Percentiles rank a stretch among this genome's conserved stretches.
Evolutionary conservation across 1,284 basidiomycete genomes (phyloP).

Genomic region (Leccinum subrobustum): DNA sequence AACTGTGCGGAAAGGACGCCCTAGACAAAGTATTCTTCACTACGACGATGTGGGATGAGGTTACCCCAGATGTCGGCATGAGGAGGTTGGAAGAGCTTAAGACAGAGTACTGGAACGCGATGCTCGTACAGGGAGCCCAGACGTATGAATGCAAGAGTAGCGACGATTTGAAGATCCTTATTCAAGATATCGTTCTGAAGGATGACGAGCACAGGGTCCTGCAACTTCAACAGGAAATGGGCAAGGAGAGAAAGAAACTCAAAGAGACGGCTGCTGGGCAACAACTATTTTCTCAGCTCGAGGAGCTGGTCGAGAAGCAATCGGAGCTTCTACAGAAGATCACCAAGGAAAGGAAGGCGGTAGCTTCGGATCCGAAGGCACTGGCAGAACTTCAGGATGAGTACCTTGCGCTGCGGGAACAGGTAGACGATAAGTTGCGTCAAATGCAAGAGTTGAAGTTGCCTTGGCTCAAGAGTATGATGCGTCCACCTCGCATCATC

Average conservation of each 20-base stretch:
- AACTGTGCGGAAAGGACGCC: too few species aligned
- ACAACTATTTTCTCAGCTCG: neutral
- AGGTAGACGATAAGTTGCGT: neutral
- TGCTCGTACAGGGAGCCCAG: too few species aligned
- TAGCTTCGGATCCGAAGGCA: neutral
- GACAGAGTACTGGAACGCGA: too few species aligned
- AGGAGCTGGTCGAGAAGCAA: neutral
- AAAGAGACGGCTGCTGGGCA: neutral
- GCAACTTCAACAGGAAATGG: neutral
- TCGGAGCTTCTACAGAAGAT: neutral
- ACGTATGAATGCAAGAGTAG: neutral
- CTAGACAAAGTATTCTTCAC: too few species aligned
- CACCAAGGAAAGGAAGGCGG: neutral
- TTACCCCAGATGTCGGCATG: too few species aligned
- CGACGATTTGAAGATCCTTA: neutral
- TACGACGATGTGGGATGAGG: too few species aligned
- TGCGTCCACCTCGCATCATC: neutral
- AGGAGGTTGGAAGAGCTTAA: too few species aligned
- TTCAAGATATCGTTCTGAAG: neutral
- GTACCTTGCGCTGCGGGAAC: neutral
- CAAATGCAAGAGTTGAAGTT: slow-evolving; percentile 2
- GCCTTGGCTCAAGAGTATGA: neutral
- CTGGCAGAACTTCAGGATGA: neutral
- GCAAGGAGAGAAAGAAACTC: neutral
- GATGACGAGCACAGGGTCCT: neutral